Percentiles rank a stretch among this genome's conserved stretches.
These are phyloP conservation scores for Penicillium aurantiogriseum DNA, from an alignment of 2,329 filamentous ascomycete genomes.

Conservation along the genomic window DNA sequence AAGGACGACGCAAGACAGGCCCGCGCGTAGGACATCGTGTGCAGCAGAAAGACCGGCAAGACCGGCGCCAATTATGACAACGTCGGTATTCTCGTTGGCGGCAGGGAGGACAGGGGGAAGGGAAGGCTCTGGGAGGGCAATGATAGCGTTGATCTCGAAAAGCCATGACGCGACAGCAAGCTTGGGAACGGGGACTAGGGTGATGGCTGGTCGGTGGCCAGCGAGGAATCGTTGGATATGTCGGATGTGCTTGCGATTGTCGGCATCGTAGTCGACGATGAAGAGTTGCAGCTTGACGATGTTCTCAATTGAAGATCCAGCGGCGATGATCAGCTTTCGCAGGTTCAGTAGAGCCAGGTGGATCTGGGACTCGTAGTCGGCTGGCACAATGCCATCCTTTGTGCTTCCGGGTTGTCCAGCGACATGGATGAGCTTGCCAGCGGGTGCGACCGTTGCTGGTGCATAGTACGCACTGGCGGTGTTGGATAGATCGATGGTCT, in stretches of 20 bases:
- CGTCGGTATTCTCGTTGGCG: background rate
- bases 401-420: background rate
- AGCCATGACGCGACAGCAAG: background rate
- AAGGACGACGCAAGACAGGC: background rate
- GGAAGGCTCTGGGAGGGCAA: background rate
- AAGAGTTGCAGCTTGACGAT: background rate
- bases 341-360: background rate
- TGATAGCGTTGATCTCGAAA: background rate
- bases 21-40: background rate
- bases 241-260: background rate
- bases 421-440: background rate
- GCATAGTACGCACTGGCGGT: background rate
- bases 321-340: background rate
- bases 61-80: background rate
- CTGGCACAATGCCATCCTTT: background rate
- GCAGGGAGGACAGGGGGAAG: background rate
- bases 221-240: background rate
- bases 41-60: background rate
- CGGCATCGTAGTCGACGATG: background rate
- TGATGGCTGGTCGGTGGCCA: background rate
- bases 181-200: background rate
- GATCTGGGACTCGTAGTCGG: background rate
- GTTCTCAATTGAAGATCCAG: background rate
- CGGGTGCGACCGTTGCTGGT: background rate
- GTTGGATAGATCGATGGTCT: background rate